phyloP scores from a whole-genome alignment of 2,329 filamentous ascomycete species.

The Neofusicoccum laricinum region DNA sequence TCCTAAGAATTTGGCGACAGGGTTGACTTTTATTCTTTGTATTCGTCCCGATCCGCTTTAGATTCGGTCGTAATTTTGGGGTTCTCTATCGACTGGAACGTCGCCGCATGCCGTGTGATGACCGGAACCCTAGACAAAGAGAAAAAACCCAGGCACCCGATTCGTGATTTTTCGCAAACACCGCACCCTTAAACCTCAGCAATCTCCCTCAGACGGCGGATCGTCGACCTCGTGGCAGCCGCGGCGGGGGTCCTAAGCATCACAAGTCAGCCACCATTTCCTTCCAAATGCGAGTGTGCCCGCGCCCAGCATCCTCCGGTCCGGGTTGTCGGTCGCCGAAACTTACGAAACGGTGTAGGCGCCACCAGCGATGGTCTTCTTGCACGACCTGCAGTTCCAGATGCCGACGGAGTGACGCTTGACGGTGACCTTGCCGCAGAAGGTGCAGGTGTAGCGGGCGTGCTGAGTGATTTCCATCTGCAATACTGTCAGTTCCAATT shows the following conservation, averaged over 20 bases:
- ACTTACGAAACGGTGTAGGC: conserved; percentile 97
- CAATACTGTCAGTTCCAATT: background rate
- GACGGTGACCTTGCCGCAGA: conserved; percentile 96
- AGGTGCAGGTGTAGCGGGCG: conserved; percentile 81
- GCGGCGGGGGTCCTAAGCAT: conserved; percentile 77
- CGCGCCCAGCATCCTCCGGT: background rate
- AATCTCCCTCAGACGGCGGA: conserved; percentile 96
- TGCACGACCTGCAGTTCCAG: conserved; percentile 95
- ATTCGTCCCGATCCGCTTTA: conserved; percentile 18
- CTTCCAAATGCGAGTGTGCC: background rate
- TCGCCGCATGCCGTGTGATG: conserved; percentile 18
- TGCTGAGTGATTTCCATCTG: conserved; percentile 95
- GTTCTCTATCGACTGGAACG: conserved; percentile 17
- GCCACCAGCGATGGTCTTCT: conserved; percentile 89
- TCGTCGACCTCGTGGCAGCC: conserved; percentile 90
- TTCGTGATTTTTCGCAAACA: conserved; percentile 15
- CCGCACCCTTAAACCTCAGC: conserved; percentile 72
- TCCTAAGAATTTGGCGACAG: background rate
- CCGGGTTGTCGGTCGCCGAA: background rate
- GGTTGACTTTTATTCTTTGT: conserved; percentile 17
- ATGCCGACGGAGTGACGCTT: conserved; percentile 88
- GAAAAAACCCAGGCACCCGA: conserved; percentile 17
- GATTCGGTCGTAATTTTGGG: conserved; percentile 18
- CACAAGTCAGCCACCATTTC: conserved; percentile 18
- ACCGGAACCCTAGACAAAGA: conserved; percentile 18